phyloP scores from a whole-genome alignment of 2,329 filamentous ascomycete genomes.

The Gremmenia infestans region DNA sequence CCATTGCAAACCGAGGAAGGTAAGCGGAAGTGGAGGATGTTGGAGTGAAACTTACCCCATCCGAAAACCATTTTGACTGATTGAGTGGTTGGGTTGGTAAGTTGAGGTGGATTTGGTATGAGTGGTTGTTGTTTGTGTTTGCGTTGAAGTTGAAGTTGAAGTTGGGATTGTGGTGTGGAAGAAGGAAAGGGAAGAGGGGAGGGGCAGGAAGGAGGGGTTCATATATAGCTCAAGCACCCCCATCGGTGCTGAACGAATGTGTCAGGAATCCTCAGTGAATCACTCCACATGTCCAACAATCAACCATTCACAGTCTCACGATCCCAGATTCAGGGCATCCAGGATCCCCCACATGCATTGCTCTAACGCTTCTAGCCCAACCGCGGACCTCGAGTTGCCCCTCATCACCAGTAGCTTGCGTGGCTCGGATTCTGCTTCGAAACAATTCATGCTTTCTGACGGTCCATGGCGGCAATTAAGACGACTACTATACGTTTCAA shows the following conservation, averaged over 20 bases:
- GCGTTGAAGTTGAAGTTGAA: neutral
- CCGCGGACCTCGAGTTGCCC: slow-evolving; percentile 1
- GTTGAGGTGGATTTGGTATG: neutral
- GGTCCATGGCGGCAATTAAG: neutral
- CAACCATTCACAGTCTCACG: slow-evolving; percentile 1
- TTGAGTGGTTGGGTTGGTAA: slow-evolving; percentile 8
- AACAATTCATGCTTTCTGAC: neutral
- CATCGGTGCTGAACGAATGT: neutral
- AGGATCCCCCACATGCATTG: neutral
- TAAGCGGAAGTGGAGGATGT: neutral
- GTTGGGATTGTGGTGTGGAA: neutral
- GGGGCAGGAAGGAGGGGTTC: slow-evolving; percentile 10
- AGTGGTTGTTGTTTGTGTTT: neutral
- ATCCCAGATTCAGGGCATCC: slow-evolving; percentile 1
- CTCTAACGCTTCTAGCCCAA: neutral
- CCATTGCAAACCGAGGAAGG: neutral
- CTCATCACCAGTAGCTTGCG: neutral
- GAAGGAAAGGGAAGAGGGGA: neutral
- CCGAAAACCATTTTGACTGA: slow-evolving; percentile 27
- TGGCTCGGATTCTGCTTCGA: neutral
- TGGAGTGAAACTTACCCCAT: slow-evolving; percentile 19
- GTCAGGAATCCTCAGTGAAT: neutral
- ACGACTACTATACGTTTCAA: neutral
- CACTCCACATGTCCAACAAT: neutral
- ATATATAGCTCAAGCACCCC: neutral